Conservation (phyloP, 1,284 basidiomycete species). For the Puccinia triticina region DNA sequence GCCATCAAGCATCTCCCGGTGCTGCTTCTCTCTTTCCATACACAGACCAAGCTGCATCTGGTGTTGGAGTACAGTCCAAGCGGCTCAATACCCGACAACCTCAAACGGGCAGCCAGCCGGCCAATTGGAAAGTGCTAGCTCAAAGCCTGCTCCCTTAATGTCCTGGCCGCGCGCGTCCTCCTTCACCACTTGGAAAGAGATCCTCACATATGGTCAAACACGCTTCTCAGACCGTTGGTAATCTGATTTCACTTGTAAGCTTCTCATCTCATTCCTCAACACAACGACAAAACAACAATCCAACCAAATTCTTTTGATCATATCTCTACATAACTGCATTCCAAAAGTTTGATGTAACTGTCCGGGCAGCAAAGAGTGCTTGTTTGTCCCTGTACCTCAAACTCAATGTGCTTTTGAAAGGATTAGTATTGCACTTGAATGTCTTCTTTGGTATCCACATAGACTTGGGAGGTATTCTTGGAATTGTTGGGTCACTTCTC, state of each 20-base stretch:
- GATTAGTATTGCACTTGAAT: not conserved
- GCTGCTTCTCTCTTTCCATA: no score
- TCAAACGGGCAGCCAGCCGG: no score
- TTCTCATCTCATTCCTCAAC: not conserved
- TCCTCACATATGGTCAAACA: not conserved
- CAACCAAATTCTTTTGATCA: not conserved
- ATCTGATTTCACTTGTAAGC: not conserved
- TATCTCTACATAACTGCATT: not conserved
- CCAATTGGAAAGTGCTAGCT: no score
- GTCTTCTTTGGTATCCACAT: not conserved
- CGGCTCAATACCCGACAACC: no score
- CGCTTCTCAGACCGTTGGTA: not conserved
- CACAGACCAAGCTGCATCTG: no score
- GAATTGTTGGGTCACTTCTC: not conserved
- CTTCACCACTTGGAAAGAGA: not conserved
- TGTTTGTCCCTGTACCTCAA: not conserved
- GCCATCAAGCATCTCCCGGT: no score
- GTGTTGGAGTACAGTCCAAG: no score
- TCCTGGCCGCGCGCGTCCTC: no score
- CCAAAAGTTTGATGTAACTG: not conserved
- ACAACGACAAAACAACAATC: no score
- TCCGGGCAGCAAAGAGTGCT: not conserved
- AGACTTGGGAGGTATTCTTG: not conserved
- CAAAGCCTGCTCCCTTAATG: no score
- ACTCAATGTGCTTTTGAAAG: not conserved